Percentiles rank a stretch among this genome's conserved stretches.
phyloP scores from a whole-genome alignment of 495 filamentous ascomycete species.

The Aspergillus bertholletiae region DNA sequence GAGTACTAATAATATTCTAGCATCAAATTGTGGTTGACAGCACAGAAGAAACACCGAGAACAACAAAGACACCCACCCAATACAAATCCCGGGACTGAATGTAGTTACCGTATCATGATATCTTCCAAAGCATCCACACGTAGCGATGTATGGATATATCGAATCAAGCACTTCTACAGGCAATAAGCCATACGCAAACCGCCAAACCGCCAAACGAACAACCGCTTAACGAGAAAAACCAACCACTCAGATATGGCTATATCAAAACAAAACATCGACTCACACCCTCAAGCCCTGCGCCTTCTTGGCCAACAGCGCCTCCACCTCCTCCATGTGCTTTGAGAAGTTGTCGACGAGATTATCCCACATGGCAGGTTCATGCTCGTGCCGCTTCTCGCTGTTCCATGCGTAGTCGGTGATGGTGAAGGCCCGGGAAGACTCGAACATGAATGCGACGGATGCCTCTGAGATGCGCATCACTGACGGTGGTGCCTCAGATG shows the following conservation, averaged over 20 bases:
- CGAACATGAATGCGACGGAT: constrained; percentile 59
- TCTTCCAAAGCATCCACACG: too few species aligned
- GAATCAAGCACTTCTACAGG: too few species aligned
- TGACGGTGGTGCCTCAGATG: constrained; percentile 41
- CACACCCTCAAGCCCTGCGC: constrained; percentile 1
- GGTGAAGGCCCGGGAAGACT: constrained; percentile 48
- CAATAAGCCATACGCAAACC: not conserved
- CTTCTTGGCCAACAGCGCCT: constrained; percentile 33
- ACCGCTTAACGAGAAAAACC: not conserved
- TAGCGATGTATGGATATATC: too few species aligned
- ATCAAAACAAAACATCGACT: not conserved
- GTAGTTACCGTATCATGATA: too few species aligned
- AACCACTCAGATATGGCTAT: too few species aligned
- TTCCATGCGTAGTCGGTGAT: constrained; percentile 52
- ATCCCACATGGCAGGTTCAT: constrained; percentile 57
- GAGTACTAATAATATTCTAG: too few species aligned
- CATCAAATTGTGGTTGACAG: too few species aligned
- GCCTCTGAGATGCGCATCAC: constrained; percentile 47
- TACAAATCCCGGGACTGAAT: too few species aligned
- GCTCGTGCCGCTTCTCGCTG: constrained; percentile 51
- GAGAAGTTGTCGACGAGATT: constrained; percentile 49
- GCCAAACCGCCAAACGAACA: not conserved
- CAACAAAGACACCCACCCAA: too few species aligned
- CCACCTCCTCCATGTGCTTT: constrained; percentile 38
- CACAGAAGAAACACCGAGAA: too few species aligned